phyloP scores from a whole-genome alignment of 2,329 filamentous ascomycete genomes.

The Lachnellula suecica region DNA sequence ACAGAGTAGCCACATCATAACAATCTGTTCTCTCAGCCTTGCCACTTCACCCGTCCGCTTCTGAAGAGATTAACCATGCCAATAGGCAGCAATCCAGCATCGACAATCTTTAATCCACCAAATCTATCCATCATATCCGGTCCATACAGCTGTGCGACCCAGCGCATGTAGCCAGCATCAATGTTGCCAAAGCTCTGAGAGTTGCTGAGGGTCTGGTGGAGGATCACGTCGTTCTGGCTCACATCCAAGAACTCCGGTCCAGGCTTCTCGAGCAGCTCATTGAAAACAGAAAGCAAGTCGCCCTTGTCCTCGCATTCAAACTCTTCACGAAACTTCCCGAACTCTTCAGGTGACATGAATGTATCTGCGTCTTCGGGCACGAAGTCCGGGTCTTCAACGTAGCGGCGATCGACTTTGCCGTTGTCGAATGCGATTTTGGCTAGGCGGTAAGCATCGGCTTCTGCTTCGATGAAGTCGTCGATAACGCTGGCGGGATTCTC shows the following conservation, averaged over 20 bases:
- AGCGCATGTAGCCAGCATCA: slow-evolving; percentile 35
- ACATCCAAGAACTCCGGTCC: slow-evolving; percentile 27
- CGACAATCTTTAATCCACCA: slow-evolving; percentile 40
- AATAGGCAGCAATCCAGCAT: slow-evolving; percentile 40
- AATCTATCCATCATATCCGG: slow-evolving; percentile 39
- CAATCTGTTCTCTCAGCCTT: slow-evolving; percentile 29
- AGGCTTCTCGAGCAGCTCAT: slow-evolving; percentile 31
- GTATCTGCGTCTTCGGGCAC: slow-evolving; percentile 17
- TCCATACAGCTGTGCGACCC: slow-evolving; percentile 39
- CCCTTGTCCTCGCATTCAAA: slow-evolving; percentile 23
- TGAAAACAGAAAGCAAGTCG: slow-evolving; percentile 27
- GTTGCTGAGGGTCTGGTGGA: slow-evolving; percentile 3
- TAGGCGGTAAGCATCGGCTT: slow-evolving; percentile 34
- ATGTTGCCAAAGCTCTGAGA: slow-evolving; percentile 5
- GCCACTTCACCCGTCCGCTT: slow-evolving; percentile 38
- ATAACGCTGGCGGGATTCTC: slow-evolving; percentile 27
- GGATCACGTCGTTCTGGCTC: slow-evolving; percentile 10
- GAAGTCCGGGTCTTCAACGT: slow-evolving; percentile 13
- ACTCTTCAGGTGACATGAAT: slow-evolving; percentile 43
- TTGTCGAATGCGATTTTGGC: slow-evolving; percentile 35
- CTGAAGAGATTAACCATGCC: slow-evolving; percentile 39
- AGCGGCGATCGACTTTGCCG: slow-evolving; percentile 6
- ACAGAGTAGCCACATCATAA: not conserved
- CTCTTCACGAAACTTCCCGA: slow-evolving; percentile 35
- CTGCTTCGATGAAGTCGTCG: slow-evolving; percentile 31